Evolutionary conservation across 2,329 filamentous ascomycete species (phyloP).

Genomic region (Calonectria henricotiae): DNA sequence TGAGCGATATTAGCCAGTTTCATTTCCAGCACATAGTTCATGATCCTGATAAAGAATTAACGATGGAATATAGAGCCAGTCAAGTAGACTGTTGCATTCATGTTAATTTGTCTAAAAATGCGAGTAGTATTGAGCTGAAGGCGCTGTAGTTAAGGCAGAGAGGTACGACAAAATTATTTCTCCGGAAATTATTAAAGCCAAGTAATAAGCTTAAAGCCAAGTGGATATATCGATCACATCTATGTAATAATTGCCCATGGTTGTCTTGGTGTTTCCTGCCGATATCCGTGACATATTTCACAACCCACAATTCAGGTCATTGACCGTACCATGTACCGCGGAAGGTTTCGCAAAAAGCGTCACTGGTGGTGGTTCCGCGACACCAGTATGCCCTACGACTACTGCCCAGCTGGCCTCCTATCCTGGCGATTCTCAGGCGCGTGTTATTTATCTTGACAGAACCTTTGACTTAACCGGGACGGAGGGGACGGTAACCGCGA

Average conservation of each 20-base stretch:
- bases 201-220: slow-evolving; percentile 6
- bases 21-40: neutral
- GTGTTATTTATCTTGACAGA: slow-evolving; percentile 72
- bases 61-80: too few species aligned
- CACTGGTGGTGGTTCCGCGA: slow-evolving; percentile 73
- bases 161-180: neutral
- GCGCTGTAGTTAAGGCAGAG: neutral
- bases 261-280: slow-evolving; percentile 4
- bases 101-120: neutral
- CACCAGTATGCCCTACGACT: slow-evolving; percentile 67
- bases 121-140: neutral
- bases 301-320: slow-evolving; percentile 7
- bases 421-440: slow-evolving; percentile 68
- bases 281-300: neutral
- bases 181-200: slow-evolving; percentile 5
- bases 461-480: slow-evolving; percentile 70
- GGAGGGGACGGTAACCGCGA: slow-evolving; percentile 68
- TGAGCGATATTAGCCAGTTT: neutral
- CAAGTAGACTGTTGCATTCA: neutral
- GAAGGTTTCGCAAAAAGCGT: slow-evolving; percentile 66
- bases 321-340: too few species aligned
- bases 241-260: neutral
- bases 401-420: slow-evolving; percentile 72
- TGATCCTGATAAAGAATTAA: neutral
- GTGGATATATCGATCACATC: neutral